Base-by-base conservation (phyloP, 345 rosid genomes). In the Brassica cretica region DNA sequence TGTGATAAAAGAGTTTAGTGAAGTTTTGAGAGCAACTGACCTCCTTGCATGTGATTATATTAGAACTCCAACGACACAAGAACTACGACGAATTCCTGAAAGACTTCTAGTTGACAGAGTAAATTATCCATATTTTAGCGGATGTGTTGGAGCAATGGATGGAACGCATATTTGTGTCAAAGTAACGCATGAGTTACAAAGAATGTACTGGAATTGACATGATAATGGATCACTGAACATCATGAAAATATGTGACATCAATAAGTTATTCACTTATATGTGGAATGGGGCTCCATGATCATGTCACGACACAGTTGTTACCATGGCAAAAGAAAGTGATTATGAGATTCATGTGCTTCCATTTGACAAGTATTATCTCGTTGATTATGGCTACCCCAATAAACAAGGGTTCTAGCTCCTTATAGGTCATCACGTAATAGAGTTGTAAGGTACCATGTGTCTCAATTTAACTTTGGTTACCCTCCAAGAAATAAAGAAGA, bases 201-300 rank as follows among this genome's bases (percentile, higher is more conserved):
- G 4, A 39, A 39, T 39, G 12, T 39, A 39, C 9, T 39, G 46
- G 46, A 39, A 39, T 39, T 9, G 51, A 44, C 51, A 44, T 44
- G 51, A 44, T 44, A 44, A 44, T 44, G 51, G 5, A 44, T 12
- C 51, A 44, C 51, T 44, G 51, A n/a, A 53, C 21, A 82, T 88
- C 30, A 90, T 44, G n/a, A n/a, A n/a, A 12, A 44, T 44, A 44
- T 44, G 51, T 44, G 51, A 44, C 15, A 11, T 44, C 51, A 44
- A 44, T 44, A 44, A 11, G n/a, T 44, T 44, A 44, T 44, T 44
- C 51, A 44, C n/a, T 11, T 44, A 44, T 44, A 44, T 44, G 12
- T 44, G 51, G 51, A 44, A 44, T 44, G 51, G 2, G 2, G n/a
- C 49, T 41, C 51, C 51, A 44, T 1, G 51, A 44, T 44, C 51